Base-by-base conservation (phyloP, 1,284 basidiomycete species). In the Omphalotus olearius region DNA sequence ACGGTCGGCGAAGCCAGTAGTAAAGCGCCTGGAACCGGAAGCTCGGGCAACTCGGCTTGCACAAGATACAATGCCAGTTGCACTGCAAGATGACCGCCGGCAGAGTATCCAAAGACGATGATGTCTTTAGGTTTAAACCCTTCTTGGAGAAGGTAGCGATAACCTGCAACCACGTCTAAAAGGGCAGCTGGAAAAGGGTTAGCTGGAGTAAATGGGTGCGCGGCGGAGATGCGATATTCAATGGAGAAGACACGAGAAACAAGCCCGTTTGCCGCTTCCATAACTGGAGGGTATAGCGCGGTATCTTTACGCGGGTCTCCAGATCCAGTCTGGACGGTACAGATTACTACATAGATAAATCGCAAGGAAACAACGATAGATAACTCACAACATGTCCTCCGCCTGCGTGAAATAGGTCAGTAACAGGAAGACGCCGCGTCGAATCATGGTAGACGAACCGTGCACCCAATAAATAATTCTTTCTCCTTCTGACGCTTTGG, bases 171-270 rank as follows among this genome's bases (percentile, higher is more conserved):
- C n/a, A 33, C 18, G 18, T 46, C 45, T 10, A 33, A 14, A 10
- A 46, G 18, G 18, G n/a, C 28, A 9, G 45, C 45, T 16, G 45
- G 45, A 20, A 46, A 46, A 10, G 45, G 33, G n/a, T 46, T 46
- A 5, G 26, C 26, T 28, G 26, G 26, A 10, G 26, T 28, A 10
- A 28, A 28, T 5, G 26, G 26, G 5, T 28, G 5, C 10, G 40
- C 40, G 40, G 40, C 40, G 25, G 18, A 42, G 40, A 42, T 10
- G 17, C 40, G 40, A 11, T 42, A 42, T 18, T 42, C 40, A 13
- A 42, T 1, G 4, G 40, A 42, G 40, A 42, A 42, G n/a, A 42
- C 40, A 13, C 17, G 17, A 13, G 40, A 42, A 25, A 42, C 20
- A n/a, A 42, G 38, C 4, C 17, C 40, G 25, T 42, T 18, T 6